These are phyloP conservation scores for Capsicum rhomboideum DNA, from an alignment of 257 asterid species.

Conservation along the genomic window DNA sequence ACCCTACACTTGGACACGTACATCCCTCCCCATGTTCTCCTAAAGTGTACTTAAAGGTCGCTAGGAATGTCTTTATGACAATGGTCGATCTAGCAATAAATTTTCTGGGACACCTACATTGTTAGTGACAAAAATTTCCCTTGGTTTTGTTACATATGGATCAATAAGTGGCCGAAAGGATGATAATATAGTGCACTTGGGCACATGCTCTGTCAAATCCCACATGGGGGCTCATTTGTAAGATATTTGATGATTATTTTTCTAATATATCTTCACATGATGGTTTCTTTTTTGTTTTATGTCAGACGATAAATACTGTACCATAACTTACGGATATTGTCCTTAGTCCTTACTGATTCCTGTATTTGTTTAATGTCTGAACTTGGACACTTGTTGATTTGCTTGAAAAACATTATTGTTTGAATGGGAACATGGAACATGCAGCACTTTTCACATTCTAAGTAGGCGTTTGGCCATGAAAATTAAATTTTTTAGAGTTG, in stretches of 20 bases:
- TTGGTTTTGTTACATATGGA: not conserved
- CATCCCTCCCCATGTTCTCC: not conserved
- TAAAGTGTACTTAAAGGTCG: not conserved
- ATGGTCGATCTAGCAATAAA: not conserved
- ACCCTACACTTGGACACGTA: not conserved
- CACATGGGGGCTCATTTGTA: not conserved
- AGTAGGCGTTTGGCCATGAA: too few relatives aligned
- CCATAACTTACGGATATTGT: not conserved
- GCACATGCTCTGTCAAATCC: slow-evolving; percentile 1
- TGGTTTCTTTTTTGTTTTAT: not conserved
- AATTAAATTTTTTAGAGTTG: too few relatives aligned
- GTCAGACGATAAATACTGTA: not conserved
- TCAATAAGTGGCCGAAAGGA: not conserved
- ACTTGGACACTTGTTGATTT: not conserved
- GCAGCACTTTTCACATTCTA: not conserved
- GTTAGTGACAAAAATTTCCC: not conserved
- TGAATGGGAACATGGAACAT: not conserved
- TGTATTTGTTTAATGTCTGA: not conserved
- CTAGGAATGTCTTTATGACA: not conserved
- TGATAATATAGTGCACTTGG: not conserved
- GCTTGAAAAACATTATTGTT: not conserved
- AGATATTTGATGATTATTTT: not conserved
- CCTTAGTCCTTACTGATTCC: not conserved
- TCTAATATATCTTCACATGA: not conserved
- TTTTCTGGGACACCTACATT: not conserved